These are phyloP conservation scores for Vigna hirtella DNA, from an alignment of 306 rosid genomes.

Conservation along the genomic window DNA sequence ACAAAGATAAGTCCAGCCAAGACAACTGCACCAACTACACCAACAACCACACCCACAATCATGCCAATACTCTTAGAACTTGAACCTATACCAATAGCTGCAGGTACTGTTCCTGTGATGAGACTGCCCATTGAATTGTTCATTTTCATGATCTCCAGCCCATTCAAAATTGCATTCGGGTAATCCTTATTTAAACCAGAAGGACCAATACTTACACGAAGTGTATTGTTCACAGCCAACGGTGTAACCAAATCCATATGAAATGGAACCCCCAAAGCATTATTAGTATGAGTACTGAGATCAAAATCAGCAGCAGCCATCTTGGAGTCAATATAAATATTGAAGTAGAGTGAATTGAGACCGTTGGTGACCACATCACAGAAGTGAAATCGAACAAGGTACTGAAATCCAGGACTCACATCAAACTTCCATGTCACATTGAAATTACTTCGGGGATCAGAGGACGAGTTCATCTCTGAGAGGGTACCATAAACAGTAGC, in stretches of 20 bases:
- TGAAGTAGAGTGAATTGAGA: conserved; percentile 73
- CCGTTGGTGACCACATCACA: conserved; percentile 72
- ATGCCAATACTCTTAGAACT: conserved; percentile 61
- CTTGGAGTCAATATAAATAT: conserved; percentile 65
- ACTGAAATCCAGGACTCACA: conserved; percentile 73
- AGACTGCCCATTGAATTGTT: conserved; percentile 79
- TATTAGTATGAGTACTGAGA: conserved; percentile 37
- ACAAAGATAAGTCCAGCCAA: conserved; percentile 57
- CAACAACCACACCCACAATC: conserved; percentile 68
- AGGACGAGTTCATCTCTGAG: conserved; percentile 54
- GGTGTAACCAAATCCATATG: conserved; percentile 64
- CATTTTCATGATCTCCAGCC: conserved; percentile 92
- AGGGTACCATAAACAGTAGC: conserved; percentile 74
- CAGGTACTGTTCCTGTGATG: conserved; percentile 41
- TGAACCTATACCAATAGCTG: conserved; percentile 45
- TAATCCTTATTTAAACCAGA: conserved; percentile 14
- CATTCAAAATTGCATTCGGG: conserved; percentile 88
- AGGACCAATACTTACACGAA: conserved; percentile 82
- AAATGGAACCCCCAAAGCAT: conserved; percentile 58
- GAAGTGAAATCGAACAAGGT: conserved; percentile 84
- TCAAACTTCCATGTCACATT: conserved; percentile 80
- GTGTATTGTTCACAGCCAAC: conserved; percentile 38
- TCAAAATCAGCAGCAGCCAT: conserved; percentile 56
- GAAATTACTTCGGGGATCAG: conserved; percentile 58
- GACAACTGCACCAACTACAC: conserved; percentile 54